phyloP scores from a whole-genome alignment of 139 green algal species.

The Coelastrella sp. region DNA sequence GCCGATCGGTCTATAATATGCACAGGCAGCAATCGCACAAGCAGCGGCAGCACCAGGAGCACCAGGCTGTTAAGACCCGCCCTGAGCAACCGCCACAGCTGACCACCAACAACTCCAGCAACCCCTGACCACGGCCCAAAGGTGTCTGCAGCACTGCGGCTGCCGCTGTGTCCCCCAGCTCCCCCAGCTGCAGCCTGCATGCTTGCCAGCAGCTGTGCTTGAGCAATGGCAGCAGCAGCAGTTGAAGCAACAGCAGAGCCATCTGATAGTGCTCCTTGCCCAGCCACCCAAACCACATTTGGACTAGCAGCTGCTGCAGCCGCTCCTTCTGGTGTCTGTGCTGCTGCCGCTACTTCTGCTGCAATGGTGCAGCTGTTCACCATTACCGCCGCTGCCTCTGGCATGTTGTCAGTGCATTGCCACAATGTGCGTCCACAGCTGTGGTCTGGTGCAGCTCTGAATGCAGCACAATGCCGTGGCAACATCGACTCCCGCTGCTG shows the following conservation, averaged over 20 bases:
- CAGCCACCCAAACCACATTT: conserved; percentile 18
- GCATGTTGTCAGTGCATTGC: neutral
- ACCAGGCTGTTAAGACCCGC: conserved; percentile 16
- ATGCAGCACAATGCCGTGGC: neutral
- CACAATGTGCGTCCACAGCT: no score
- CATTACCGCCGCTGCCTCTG: neutral
- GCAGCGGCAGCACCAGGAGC: conserved; percentile 36
- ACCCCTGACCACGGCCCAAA: neutral
- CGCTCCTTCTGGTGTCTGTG: neutral
- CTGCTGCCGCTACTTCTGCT: conserved; percentile 2
- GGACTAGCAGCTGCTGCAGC: conserved; percentile 21
- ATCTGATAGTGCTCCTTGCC: neutral
- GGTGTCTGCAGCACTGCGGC: neutral
- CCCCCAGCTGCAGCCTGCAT: conserved; percentile 18
- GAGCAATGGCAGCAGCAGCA: neutral
- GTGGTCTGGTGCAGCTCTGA: neutral
- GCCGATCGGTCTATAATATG: neutral
- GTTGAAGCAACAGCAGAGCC: neutral
- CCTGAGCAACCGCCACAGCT: neutral
- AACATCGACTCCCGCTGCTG: neutral
- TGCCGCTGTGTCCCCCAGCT: neutral
- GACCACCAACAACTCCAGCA: neutral
- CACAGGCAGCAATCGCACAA: conserved; percentile 44
- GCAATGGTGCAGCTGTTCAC: neutral
- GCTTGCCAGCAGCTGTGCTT: conserved; percentile 10